A percentile compares a stretch with the other conserved stretches of the same genome.
Evolutionary conservation across 148 eudicot genomes (phyloP).

Genomic region (Silene latifolia): DNA sequence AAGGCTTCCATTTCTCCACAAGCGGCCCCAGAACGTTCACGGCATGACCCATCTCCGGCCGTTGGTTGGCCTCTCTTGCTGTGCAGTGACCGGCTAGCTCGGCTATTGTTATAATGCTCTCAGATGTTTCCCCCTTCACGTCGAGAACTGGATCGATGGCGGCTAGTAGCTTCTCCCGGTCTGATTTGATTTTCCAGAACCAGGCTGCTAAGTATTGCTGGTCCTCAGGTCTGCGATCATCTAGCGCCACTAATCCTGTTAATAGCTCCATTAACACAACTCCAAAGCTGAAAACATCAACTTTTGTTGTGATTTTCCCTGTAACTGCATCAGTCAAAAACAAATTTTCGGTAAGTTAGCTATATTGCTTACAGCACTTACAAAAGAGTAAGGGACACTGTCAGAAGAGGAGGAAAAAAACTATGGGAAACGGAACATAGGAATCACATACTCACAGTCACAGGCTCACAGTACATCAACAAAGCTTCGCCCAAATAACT

Average conservation of each 20-base stretch:
- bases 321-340: slow-evolving; percentile 50
- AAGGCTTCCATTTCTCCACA: slow-evolving; percentile 91
- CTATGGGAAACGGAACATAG: no score
- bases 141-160: slow-evolving; percentile 69
- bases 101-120: slow-evolving; percentile 57
- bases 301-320: slow-evolving; percentile 92
- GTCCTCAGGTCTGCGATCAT: slow-evolving; percentile 79
- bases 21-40: slow-evolving; percentile 77
- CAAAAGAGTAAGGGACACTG: background rate
- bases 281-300: slow-evolving; percentile 89
- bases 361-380: background rate
- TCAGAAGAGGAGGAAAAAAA: no score
- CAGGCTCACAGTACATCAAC: no score
- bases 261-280: slow-evolving; percentile 90
- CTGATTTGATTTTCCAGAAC: slow-evolving; percentile 80
- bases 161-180: slow-evolving; percentile 57
- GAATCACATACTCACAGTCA: no score
- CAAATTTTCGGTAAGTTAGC: background rate
- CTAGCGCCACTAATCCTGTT: slow-evolving; percentile 88
- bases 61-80: slow-evolving; percentile 75
- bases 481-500: no score
- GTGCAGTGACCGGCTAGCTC: slow-evolving; percentile 96
- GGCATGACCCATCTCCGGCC: slow-evolving; percentile 95
- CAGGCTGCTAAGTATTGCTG: slow-evolving; percentile 85
- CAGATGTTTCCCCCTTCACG: slow-evolving; percentile 49